Evolutionary conservation across 2,329 filamentous ascomycete genomes (phyloP).

Genomic region (Xylariales sp.): DNA sequence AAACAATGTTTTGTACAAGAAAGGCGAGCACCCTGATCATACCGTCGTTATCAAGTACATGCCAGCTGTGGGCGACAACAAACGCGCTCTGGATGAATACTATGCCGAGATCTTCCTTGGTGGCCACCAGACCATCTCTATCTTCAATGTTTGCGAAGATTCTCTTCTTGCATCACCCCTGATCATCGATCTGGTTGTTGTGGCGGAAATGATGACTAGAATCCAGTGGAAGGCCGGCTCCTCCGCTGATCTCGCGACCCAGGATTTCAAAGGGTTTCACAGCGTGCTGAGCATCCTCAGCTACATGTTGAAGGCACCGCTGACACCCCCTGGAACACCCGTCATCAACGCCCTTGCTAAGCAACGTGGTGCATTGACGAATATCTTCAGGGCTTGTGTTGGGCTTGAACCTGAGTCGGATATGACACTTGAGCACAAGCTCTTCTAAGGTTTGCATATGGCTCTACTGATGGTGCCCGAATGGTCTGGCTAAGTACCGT

Average conservation of each 20-base stretch:
- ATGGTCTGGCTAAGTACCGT: too few relatives aligned
- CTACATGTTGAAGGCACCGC: slow-evolving; percentile 97
- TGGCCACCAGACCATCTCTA: slow-evolving; percentile 93
- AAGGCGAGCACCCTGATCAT: slow-evolving; percentile 94
- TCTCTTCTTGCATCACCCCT: slow-evolving; percentile 91
- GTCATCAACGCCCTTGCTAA: slow-evolving; percentile 95
- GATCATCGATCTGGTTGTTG: slow-evolving; percentile 92
- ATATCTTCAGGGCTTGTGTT: slow-evolving; percentile 98
- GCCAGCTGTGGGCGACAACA: slow-evolving; percentile 97
- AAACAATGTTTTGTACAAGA: slow-evolving; percentile 84
- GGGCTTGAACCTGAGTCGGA: slow-evolving; percentile 96
- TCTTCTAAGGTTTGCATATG: slow-evolving; percentile 55
- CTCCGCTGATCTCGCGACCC: slow-evolving; percentile 40
- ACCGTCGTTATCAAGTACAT: slow-evolving; percentile 99
- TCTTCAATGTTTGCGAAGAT: slow-evolving; percentile 99
- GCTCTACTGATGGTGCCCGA: too few relatives aligned
- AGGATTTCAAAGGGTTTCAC: slow-evolving; percentile 90
- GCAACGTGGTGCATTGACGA: slow-evolving; percentile 89
- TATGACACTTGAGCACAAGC: slow-evolving; percentile 99
- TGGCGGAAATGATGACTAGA: slow-evolving; percentile 97
- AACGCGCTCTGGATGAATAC: slow-evolving; percentile 98
- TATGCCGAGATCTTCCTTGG: slow-evolving; percentile 99
- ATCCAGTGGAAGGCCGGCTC: slow-evolving; percentile 78
- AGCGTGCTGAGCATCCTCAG: slow-evolving; percentile 93
- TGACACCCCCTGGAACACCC: slow-evolving; percentile 90